phyloP scores from a whole-genome alignment of 2,329 filamentous ascomycete genomes.

The Cyphellophora europaea region DNA sequence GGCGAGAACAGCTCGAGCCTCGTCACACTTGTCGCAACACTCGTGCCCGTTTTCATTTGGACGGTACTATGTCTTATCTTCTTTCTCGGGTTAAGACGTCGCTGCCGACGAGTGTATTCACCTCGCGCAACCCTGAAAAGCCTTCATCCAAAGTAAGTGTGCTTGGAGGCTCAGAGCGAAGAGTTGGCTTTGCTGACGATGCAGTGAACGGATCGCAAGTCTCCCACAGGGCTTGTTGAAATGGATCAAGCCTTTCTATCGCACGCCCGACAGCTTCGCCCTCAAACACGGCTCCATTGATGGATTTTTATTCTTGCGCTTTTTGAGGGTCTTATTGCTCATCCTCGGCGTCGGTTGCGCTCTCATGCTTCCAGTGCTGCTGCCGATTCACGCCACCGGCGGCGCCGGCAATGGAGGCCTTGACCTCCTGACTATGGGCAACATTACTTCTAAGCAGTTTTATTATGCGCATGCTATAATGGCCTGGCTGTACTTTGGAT shows the following conservation, averaged over 20 bases:
- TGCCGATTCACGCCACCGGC: conserved; percentile 80
- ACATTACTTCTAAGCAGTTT: conserved; percentile 53
- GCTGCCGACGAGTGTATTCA: conserved; percentile 45
- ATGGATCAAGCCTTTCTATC: conserved; percentile 25
- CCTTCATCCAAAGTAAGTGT: conserved; percentile 39
- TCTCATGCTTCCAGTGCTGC: conserved; percentile 79
- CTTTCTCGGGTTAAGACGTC: conserved; percentile 42
- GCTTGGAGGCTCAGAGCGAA: background rate
- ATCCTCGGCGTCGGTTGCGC: conserved; percentile 72
- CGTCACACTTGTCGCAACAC: conserved; percentile 38
- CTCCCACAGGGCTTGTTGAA: conserved; percentile 26
- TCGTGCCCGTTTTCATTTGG: conserved; percentile 44
- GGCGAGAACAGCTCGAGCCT: conserved; percentile 34
- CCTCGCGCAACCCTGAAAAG: conserved; percentile 45
- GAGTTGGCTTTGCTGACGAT: too few relatives aligned
- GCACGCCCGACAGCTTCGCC: conserved; percentile 48
- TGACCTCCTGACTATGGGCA: conserved; percentile 69
- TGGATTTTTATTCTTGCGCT: conserved; percentile 83
- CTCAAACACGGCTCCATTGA: conserved; percentile 86
- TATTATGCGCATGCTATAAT: conserved; percentile 73
- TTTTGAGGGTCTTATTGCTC: conserved; percentile 65
- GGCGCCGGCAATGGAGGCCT: conserved; percentile 59
- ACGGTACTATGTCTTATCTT: conserved; percentile 41
- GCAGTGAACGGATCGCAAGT: conserved; percentile 22
- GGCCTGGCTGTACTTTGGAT: conserved; percentile 72